Base-by-base conservation (phyloP, 2,329 filamentous ascomycete species). In the Monilinia fructigena region DNA sequence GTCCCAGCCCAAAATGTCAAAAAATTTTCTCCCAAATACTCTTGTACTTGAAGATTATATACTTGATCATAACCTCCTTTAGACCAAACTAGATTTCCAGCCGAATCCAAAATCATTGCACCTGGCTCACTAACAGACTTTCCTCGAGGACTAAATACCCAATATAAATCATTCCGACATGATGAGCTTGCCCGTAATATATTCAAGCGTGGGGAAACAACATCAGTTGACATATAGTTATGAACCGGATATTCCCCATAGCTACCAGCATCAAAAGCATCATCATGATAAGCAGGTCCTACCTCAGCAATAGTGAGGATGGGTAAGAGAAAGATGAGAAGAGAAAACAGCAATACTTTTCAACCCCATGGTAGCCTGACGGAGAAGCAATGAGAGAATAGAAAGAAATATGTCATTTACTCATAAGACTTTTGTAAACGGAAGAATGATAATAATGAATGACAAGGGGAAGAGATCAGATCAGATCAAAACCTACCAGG, bases 1-100 rank as follows among this genome's bases (percentile, higher is more conserved):
- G 80, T 73, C 14, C 81, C 81, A n/a, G 79, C 76, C 81, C 81
- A 83, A 69, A 82, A 83, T 0, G 80, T 82, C 60, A 83, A 71
- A 72, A 82, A 82, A 11, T 75, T 71, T 67, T 81, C 71, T 2
- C 78, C 80, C 66, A 76, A 77, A 68, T 79, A 83, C 10, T 72
- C 69, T 70, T 83, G 79, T 1, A 81, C 78, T 68, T 79, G 79
- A 5, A 82, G 71, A 69, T 82, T 81, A 68, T 82, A 82, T 7
- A 79, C 78, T 59, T 80, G 75, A 14, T 72, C 71, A 54, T 77
- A 76, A 48, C 74, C 70, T 4, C 66, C 52, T 40, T 74, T 76
- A 56, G 78, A 80, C 81, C 81, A 83, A 10, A 83, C 76, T 26
- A 83, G 70, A 66, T 80, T 75, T 7, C 81, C 81, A 2, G 77